A percentile compares a stretch with the other conserved stretches of the same genome.
Conservation (phyloP, 768 basidiomycete genomes). For the Phallus indusiatus region DNA sequence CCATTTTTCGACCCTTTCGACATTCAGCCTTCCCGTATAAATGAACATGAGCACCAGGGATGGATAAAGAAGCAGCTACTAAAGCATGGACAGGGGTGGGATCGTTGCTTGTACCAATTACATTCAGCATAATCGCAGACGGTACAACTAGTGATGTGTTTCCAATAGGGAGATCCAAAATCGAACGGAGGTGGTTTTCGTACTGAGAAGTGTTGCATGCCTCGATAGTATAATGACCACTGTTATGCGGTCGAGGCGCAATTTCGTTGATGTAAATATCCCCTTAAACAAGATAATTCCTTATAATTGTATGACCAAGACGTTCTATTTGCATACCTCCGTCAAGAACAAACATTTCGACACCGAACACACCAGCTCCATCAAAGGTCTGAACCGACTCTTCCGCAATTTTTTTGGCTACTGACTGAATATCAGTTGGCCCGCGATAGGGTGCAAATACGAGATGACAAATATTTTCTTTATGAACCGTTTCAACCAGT, state of each 20-base stretch:
- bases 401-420: constrained; percentile 71
- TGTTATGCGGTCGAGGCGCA: constrained; percentile 96
- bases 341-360: constrained; percentile 93
- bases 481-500: constrained; percentile 90
- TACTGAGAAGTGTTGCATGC: constrained; percentile 95
- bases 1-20: constrained; percentile 93
- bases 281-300: neutral
- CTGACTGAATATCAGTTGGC: constrained; percentile 41
- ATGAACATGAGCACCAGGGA: constrained; percentile 75
- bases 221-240: constrained; percentile 98
- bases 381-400: constrained; percentile 65
- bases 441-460: constrained; percentile 82
- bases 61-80: constrained; percentile 47
- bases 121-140: constrained; percentile 86
- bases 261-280: constrained; percentile 75
- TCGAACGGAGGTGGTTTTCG: constrained; percentile 93
- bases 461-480: constrained; percentile 86
- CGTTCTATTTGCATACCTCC: constrained; percentile 48
- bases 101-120: constrained; percentile 73
- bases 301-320: neutral
- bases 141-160: constrained; percentile 83
- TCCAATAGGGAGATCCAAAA: constrained; percentile 83
- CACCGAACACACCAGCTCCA: constrained; percentile 93
- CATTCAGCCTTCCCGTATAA: constrained; percentile 92
- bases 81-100: constrained; percentile 51